Base-by-base conservation (phyloP, 306 rosid species). In the Purshia tridentata region DNA sequence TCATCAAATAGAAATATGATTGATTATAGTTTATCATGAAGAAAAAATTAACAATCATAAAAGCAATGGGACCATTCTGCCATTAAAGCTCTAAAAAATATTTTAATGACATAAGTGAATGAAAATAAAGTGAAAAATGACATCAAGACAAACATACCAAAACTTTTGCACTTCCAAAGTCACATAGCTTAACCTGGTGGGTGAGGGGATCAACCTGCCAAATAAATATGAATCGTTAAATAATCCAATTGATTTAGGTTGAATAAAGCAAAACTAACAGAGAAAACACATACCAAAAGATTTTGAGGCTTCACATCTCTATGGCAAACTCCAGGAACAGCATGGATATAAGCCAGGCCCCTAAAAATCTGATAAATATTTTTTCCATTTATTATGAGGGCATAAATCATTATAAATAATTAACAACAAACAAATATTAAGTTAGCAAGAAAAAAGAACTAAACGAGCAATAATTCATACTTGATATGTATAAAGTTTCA, bases 241-340 rank as follows among this genome's bases (percentile, higher is more conserved):
- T 35, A 63, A 23, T 49, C 62, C 45, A 65, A 8, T 20, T 64
- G 46, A 69, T 18, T 35, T 6, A 58, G 18, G 49, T 41, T 42
- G 7, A 18, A 62, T 29, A 51, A 15, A 70, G 64, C 76, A 47
- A 69, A 73, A 49, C 13, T 68, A 66, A 53, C 29, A 42, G 18
- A n/a, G 44, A 70, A 77, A 70, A 77, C 72, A 48, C 89, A 2
- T 84, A 91, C 98, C 96, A 93, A 82, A 58, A 93, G 92, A 82
- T 91, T 93, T 78, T 91, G 98, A 41, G 97, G 98, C 77, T 93
- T 93, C 77, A 93, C 88, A 81, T 93, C 98, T 78, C 98, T 84
- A 65, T 91, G 97, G 83, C 91, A 89, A 72, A 93, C 97, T 52
- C 96, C 88, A 22, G 91, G 96, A 64, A 93, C 98, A 54, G 92